Base-by-base conservation (phyloP, 768 basidiomycete genomes). In the Pleurotus platypus region DNA sequence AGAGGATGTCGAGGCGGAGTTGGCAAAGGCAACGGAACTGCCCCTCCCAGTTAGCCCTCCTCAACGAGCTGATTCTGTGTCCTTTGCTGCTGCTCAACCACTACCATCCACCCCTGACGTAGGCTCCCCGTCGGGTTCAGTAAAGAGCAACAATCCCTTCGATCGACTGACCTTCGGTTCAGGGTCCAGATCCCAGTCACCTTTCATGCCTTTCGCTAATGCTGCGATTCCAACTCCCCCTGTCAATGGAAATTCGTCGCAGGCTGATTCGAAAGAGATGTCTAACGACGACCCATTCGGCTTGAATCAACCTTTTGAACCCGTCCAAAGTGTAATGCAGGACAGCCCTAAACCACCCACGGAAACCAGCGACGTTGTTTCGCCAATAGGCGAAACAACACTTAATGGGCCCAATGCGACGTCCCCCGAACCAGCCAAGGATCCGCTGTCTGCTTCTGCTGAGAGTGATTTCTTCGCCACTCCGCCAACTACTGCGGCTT, bases 71-170 rank as follows among this genome's bases (percentile, higher is more conserved):
- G 77, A 84, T 60, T 79, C 82, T 8, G 61, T 86, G 20, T 59
- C 73, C 3, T 78, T 86, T 61, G 89, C 92, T 46, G 84, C 86
- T 15, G 74, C 81, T n/a, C 83, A 90, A 11, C 84, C 89, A 1
- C 75, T 93, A 22, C 92, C 92, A 5, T 66, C 73, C 18, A 85
- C 90, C 0, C 92, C 93, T 39, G 84, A 87, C 43, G 62, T 78
- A 5, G 75, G 78, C 1, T 82, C 78, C 48, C 81, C 85, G 5
- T 69, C 75, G 6, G 63, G 73, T 38, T 78, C 84, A 20, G 59
- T 71, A 18, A 90, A 90, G 75, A 94, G 90, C 64, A 96, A 89
- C 65, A 98, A 98, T 68, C 95, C 94, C 3, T 98, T 98, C 65
- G 94, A 92, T 58, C 76, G 87, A 46, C 69, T 94, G 27, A 75